Base-by-base conservation (phyloP, 192 early-diverging fungal genomes). In the Coemansia sp. region DNA sequence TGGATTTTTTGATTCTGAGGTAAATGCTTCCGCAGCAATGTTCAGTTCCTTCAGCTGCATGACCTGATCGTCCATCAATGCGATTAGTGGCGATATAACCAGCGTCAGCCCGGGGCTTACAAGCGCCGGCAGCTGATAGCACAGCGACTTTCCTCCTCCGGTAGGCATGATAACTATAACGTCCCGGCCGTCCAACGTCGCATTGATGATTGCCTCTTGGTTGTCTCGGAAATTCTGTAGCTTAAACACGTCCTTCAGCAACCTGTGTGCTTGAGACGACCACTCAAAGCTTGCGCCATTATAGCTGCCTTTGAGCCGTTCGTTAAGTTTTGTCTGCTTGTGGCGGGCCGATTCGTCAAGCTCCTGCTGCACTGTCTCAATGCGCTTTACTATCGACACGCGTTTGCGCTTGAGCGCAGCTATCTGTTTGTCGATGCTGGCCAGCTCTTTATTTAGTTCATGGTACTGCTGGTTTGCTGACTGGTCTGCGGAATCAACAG, bases 41-140 rank as follows among this genome's bases (percentile, higher is more conserved):
- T 69, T 68, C 36, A 62, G 39, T 11, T 66, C 61, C 36, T 64
- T 58, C 21, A 83, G 72, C 36, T 66, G 62, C 44, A 77, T 56
- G 10, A 83, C 64, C 42, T 83, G 82, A 57, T 83, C 82, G 32
- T 75, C 54, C 61, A 80, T 81, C 55, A 83, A 64, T 10, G 82
- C 63, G 53, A 81, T 71, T 11, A 81, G 66, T 16, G 82, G 82
- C 16, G 82, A 83, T 17, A 82, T 52, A 1, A 82, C 80, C 54
- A 80, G 40, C 23, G 81, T 82, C 48, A 81, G 51, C 5, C 66
- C 67, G 0, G 64, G 26, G 2, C 51, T 48, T 34, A 70, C 37
- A 31, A 82, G 60, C 11, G 74, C 80, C 3, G 71, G 80, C n/a
- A 77, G 58, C 60, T 83, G 82, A 63, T 70, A 83, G 64, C 75